phyloP scores from a whole-genome alignment of 306 rosid genomes.

The Vicia villosa region DNA sequence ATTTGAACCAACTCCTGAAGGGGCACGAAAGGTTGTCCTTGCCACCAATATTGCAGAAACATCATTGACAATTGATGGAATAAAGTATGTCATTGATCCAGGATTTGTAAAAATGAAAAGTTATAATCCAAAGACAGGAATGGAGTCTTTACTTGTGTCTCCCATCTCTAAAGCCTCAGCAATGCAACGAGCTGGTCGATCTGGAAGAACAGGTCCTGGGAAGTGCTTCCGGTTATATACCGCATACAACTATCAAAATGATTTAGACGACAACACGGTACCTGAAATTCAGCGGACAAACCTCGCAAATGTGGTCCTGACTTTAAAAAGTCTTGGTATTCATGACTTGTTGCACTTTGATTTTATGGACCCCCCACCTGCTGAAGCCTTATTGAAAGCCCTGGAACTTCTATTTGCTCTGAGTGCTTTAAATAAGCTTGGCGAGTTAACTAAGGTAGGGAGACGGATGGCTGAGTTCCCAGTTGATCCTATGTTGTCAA shows the following conservation, averaged over 20 bases:
- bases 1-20: constrained; percentile 97
- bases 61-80: constrained; percentile 93
- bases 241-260: constrained; percentile 69
- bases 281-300: constrained; percentile 95
- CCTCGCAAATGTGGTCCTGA: constrained; percentile 88
- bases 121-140: constrained; percentile 82
- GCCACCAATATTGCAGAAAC: constrained; percentile 99
- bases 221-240: constrained; percentile 91
- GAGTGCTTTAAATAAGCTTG: constrained; percentile 82
- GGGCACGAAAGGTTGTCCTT: constrained; percentile 93
- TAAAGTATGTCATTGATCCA: constrained; percentile 94
- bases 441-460: constrained; percentile 89
- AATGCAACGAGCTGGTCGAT: constrained; percentile 90
- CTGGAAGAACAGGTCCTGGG: constrained; percentile 98
- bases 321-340: constrained; percentile 88
- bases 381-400: constrained; percentile 90
- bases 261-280: constrained; percentile 84
- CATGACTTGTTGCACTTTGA: constrained; percentile 80
- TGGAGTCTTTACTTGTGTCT: constrained; percentile 81
- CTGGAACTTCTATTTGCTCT: constrained; percentile 85
- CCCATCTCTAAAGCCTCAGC: constrained; percentile 99
- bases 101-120: constrained; percentile 75
- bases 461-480: constrained; percentile 98
- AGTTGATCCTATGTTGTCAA: constrained; percentile 91
- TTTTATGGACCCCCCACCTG: constrained; percentile 98